phyloP scores from a whole-genome alignment of 2,329 filamentous ascomycete genomes.

The Cyanodermella asteris region DNA sequence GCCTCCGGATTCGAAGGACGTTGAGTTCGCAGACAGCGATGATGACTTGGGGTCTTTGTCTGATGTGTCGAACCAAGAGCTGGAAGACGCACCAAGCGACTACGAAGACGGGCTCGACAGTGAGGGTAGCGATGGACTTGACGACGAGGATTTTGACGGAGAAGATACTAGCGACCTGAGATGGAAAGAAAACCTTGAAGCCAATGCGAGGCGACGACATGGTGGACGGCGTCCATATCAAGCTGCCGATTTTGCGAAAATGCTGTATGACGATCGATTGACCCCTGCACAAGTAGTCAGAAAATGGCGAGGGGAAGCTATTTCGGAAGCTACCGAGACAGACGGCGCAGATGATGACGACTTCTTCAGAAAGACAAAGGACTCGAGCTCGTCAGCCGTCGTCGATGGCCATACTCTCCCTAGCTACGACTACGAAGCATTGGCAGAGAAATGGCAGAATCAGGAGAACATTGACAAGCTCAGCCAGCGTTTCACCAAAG shows the following conservation, averaged over 20 bases:
- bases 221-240: constrained; percentile 50
- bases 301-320: constrained; percentile 57
- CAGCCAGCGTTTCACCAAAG: constrained; percentile 52
- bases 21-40: constrained; percentile 89
- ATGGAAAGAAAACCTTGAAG: constrained; percentile 77
- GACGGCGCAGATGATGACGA: constrained; percentile 34
- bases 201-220: constrained; percentile 52
- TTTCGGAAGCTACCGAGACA: constrained; percentile 36
- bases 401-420: constrained; percentile 62
- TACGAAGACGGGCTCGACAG: constrained; percentile 24
- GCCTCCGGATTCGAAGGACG: constrained; percentile 29
- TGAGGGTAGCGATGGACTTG: too few species aligned
- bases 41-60: constrained; percentile 86
- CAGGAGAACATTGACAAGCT: constrained; percentile 56
- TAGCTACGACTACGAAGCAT: constrained; percentile 52
- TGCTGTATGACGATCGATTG: constrained; percentile 72
- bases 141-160: constrained; percentile 28
- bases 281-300: constrained; percentile 53
- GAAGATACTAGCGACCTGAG: constrained; percentile 52
- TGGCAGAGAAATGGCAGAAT: constrained; percentile 71
- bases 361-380: constrained; percentile 35
- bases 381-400: constrained; percentile 24
- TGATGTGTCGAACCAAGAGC: constrained; percentile 31
- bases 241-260: constrained; percentile 58
- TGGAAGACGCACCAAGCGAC: constrained; percentile 28